Evolutionary conservation across 257 asterid species (phyloP), one percentile per base, ranked within the genome.

Genomic region (Marsdenia floribunda): DNA sequence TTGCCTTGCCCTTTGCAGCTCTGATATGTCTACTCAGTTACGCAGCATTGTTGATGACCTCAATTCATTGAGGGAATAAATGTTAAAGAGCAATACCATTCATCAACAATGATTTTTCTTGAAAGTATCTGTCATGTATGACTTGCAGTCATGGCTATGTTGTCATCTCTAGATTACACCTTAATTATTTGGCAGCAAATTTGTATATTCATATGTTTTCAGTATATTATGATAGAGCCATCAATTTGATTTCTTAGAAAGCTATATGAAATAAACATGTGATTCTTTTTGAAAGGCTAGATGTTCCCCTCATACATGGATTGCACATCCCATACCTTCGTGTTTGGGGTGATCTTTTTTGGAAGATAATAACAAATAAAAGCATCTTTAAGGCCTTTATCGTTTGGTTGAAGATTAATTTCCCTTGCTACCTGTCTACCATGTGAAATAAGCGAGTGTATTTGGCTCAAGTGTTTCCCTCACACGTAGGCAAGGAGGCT

Each of bases 401-500:
- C 2, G 22, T 60, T 60, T 26, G 19, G 64, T 58, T n/a, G 24
- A 29, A 61, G 40, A 61, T 29, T 26, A 26, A 14, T 26, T 26
- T 59, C 38, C 68, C 42, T 29, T 12, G 10, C 14, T 29, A 24
- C 33, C 40, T 38, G 26, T 26, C 14, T 61, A 29, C 40, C 24
- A 2, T 61, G 8, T 29, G 68, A 8, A 9, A 5, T 35, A 59
- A 59, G 68, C 21, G 16, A 29, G 16, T 26, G 1, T 12, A 3
- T 61, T 29, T 29, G 33, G 33, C 33, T 29, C 33, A 29, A 29
- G 33, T 29, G 33, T 29, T 29, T 29, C 33, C 33, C n/a, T n/a
- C n/a, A n/a, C n/a, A n/a, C 69, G 50, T 88, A 95, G 99, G 99
- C 76, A 90, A 88, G 80, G 84, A 85, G 73, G 83, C 29, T 18